Evolutionary conservation across 148 eudicot species (phyloP), one percentile per base, ranked within the genome.

Genomic region (Cornus florida): DNA sequence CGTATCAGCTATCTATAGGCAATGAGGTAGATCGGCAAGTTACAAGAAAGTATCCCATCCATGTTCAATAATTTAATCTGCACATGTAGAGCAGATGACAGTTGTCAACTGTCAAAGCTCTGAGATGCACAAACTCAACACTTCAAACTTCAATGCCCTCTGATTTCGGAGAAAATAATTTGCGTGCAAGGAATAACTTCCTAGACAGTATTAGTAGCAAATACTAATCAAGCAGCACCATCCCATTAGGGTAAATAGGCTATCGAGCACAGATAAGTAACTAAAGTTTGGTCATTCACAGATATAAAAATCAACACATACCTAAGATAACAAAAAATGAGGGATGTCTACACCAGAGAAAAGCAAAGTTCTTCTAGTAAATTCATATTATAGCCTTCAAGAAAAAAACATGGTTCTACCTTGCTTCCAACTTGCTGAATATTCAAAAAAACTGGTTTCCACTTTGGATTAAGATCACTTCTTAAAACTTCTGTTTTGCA

Each of bases 401-500:
- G 19, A 57, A 57, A 17, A 17, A 57, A 62, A 62, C 66, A 50
- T 79, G 57, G 32, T 39, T 68, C 77, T 91, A 93, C 98, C 99
- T 94, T 97, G 81, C 94, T 90, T 73, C 96, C 97, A 70, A 87
- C 89, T 86, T 91, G 98, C 78, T 91, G 94, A 76, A 86, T 84
- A 79, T 83, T 92, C 75, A 97, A 66, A 60, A 78, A 84, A 33
- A 94, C 85, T 12, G 93, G 94, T 67, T 94, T 94, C 99, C 99
- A 97, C 35, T 69, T 88, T 5, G 99, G 99, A 78, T 86, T 83
- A 50, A 89, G 85, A 77, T 97, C 91, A 86, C 94, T 90, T 89
- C 89, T 91, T 81, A 94, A 65, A 56, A 91, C 97, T 83, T 97
- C 98, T 24, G 99, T 97, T 88, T 90, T 97, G 89, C 92, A 92